These are phyloP conservation scores for Pseudogymnoascus sp. DNA, from an alignment of 2,329 filamentous ascomycete species.

Conservation along the genomic window DNA sequence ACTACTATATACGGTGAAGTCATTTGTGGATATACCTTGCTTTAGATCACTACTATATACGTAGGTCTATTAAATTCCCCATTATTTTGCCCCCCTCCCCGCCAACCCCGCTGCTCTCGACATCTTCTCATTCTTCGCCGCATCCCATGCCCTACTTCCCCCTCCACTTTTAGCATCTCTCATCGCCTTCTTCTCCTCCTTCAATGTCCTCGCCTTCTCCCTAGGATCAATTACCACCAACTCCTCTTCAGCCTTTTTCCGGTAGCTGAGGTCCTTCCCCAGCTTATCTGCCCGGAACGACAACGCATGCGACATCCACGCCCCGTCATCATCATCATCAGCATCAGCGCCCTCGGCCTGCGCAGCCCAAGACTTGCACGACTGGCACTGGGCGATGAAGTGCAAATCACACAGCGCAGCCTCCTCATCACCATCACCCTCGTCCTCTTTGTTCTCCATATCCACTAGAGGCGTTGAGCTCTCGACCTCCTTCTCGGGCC, in stretches of 20 bases:
- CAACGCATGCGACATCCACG: slow-evolving; percentile 81
- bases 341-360: slow-evolving; percentile 41
- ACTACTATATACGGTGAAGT: no score
- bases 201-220: slow-evolving; percentile 67
- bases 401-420: slow-evolving; percentile 81
- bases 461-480: slow-evolving; percentile 20
- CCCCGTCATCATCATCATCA: slow-evolving; percentile 52
- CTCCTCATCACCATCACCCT: slow-evolving; percentile 53
- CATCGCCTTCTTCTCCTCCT: slow-evolving; percentile 54
- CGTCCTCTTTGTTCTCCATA: slow-evolving; percentile 23
- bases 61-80: slow-evolving; percentile 6
- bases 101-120: slow-evolving; percentile 44
- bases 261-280: slow-evolving; percentile 85
- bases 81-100: slow-evolving; percentile 48
- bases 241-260: slow-evolving; percentile 84
- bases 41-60: not conserved
- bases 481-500: slow-evolving; percentile 32
- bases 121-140: slow-evolving; percentile 49
- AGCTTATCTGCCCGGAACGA: slow-evolving; percentile 83
- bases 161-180: slow-evolving; percentile 44
- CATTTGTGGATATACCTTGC: not conserved
- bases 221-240: slow-evolving; percentile 87
- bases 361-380: slow-evolving; percentile 73
- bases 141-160: slow-evolving; percentile 48
- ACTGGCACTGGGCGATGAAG: slow-evolving; percentile 92